Evolutionary conservation across 139 green algal species (phyloP).

Genomic region (Chlorella vulgaris): DNA sequence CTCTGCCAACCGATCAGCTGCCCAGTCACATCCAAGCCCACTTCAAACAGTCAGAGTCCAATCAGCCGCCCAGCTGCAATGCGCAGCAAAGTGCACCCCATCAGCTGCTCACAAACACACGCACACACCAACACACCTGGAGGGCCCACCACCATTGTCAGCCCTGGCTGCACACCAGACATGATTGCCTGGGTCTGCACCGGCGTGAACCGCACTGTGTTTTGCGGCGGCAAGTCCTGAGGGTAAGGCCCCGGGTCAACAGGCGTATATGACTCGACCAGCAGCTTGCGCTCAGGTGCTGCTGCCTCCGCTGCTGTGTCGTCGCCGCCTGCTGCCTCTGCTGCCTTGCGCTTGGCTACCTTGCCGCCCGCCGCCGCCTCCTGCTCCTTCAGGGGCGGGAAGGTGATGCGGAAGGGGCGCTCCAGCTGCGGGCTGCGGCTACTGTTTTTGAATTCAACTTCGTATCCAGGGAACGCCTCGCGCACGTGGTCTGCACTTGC

Average conservation of each 20-base stretch:
- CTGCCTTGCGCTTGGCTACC: slow-evolving; percentile 45
- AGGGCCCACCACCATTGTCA: slow-evolving; percentile 97
- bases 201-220: slow-evolving; percentile 94
- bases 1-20: too few species aligned
- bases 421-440: slow-evolving; percentile 19
- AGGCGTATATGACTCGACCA: slow-evolving; percentile 80
- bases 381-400: slow-evolving; percentile 57
- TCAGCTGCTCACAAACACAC: too few species aligned
- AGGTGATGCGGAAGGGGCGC: slow-evolving; percentile 89
- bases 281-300: slow-evolving; percentile 48
- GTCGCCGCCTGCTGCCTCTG: background rate
- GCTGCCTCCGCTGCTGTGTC: background rate
- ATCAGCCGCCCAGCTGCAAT: too few species aligned
- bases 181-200: slow-evolving; percentile 86
- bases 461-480: slow-evolving; percentile 83
- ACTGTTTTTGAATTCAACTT: slow-evolving; percentile 58
- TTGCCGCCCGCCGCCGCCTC: background rate
- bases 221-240: slow-evolving; percentile 77
- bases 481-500: slow-evolving; percentile 75
- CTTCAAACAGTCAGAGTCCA: too few species aligned
- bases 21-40: too few species aligned
- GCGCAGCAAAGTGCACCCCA: too few species aligned
- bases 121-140: slow-evolving; percentile 49
- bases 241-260: slow-evolving; percentile 90
- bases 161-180: slow-evolving; percentile 83